A percentile compares a stretch with the other conserved stretches of the same genome.
phyloP scores from a whole-genome alignment of 495 filamentous ascomycete species.

The Hypoxylon subgilvum region DNA sequence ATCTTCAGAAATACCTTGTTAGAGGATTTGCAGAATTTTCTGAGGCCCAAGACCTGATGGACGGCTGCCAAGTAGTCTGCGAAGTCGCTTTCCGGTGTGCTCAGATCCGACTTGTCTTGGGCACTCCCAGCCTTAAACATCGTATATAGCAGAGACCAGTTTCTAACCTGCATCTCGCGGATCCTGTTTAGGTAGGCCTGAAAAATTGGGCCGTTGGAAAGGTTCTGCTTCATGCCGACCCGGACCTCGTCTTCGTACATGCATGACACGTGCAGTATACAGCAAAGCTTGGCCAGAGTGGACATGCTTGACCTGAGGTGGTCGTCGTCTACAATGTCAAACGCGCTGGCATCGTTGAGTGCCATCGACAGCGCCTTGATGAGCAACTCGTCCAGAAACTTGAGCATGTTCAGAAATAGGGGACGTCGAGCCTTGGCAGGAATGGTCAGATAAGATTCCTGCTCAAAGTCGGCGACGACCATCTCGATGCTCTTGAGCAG shows the following conservation, averaged over 20 bases:
- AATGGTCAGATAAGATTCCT: slow-evolving; percentile 64
- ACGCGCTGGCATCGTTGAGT: slow-evolving; percentile 71
- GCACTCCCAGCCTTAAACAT: slow-evolving; percentile 75
- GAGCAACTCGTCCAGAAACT: slow-evolving; percentile 76
- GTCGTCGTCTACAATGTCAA: slow-evolving; percentile 82
- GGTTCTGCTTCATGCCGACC: slow-evolving; percentile 65
- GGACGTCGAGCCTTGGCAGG: slow-evolving; percentile 66
- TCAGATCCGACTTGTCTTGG: slow-evolving; percentile 68
- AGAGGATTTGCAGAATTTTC: slow-evolving; percentile 84
- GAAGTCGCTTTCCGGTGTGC: slow-evolving; percentile 68
- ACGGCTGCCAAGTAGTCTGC: slow-evolving; percentile 76
- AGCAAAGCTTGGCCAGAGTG: slow-evolving; percentile 68
- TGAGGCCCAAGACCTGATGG: slow-evolving; percentile 83
- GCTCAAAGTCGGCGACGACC: slow-evolving; percentile 74
- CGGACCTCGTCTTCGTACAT: slow-evolving; percentile 82
- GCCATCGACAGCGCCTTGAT: slow-evolving; percentile 67
- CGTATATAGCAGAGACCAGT: slow-evolving; percentile 79
- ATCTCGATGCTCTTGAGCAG: slow-evolving; percentile 82
- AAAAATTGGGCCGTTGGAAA: slow-evolving; percentile 43
- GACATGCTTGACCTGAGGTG: slow-evolving; percentile 73
- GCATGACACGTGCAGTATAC: slow-evolving; percentile 76
- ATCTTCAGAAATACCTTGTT: slow-evolving; percentile 87
- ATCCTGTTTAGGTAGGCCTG: slow-evolving; percentile 72
- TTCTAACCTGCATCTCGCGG: slow-evolving; percentile 85
- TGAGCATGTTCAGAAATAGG: slow-evolving; percentile 74